Percentiles rank a stretch among this genome's conserved stretches.
phyloP scores from a whole-genome alignment of 23 red algal species.

The Cyanidiococcus yangmingshanensis region DNA sequence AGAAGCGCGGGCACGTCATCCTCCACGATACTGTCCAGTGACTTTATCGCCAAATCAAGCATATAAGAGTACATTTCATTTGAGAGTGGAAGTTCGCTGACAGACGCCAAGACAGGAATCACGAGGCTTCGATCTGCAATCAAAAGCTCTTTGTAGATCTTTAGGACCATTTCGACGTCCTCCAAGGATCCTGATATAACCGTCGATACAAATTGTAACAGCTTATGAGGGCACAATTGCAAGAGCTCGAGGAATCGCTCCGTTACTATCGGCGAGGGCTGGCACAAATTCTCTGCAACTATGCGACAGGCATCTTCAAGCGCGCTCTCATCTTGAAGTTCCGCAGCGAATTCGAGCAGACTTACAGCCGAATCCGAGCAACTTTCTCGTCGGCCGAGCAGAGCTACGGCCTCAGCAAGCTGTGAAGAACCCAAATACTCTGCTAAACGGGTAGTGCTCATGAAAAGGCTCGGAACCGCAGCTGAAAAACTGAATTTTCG shows the following conservation, averaged over 20 bases:
- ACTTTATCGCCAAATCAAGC: neutral
- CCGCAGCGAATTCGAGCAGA: neutral
- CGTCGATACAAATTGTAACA: neutral
- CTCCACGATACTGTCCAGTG: neutral
- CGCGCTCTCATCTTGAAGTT: neutral
- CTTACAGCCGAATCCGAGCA: neutral
- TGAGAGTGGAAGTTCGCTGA: neutral
- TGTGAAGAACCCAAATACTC: neutral
- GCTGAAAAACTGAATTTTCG: neutral
- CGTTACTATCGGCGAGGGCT: neutral
- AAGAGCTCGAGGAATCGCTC: slow-evolving; percentile 7
- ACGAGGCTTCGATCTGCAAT: neutral
- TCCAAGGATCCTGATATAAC: neutral
- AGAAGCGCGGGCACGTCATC: neutral
- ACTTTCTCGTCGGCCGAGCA: neutral
- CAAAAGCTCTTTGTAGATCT: neutral
- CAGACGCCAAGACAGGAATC: neutral
- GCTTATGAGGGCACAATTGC: neutral
- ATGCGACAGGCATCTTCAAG: neutral
- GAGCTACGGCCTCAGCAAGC: neutral
- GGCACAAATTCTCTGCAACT: neutral
- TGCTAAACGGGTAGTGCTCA: neutral
- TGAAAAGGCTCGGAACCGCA: neutral
- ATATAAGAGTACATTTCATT: neutral
- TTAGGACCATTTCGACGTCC: neutral